These are phyloP conservation scores for Lachancea lanzarotensis DNA, from an alignment of 805 yeast species.

Conservation along the genomic window DNA sequence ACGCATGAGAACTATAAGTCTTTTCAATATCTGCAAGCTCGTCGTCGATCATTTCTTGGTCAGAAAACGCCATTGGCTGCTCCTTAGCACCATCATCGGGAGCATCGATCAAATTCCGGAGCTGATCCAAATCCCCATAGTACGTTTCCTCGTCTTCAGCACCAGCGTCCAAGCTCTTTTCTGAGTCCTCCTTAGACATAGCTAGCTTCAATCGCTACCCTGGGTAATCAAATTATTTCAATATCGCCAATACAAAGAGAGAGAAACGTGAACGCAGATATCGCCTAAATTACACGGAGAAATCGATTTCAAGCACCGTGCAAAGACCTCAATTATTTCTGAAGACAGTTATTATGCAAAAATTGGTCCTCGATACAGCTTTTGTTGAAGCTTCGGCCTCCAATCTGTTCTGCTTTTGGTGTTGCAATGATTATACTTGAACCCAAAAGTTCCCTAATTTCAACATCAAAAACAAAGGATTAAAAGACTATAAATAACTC, in stretches of 20 bases:
- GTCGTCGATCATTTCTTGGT: constrained; percentile 9
- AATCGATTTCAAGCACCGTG: too few species aligned
- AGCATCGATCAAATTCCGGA: constrained; percentile 17
- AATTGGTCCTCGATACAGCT: too few species aligned
- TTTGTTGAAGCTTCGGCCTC: too few species aligned
- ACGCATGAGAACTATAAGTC: constrained; percentile 12
- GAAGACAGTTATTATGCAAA: too few species aligned
- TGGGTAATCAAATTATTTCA: too few species aligned
- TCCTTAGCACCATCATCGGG: constrained; percentile 6
- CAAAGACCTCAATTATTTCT: too few species aligned
- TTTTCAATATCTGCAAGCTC: constrained; percentile 7
- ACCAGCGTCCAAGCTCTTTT: constrained; percentile 1
- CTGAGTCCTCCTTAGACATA: not conserved
- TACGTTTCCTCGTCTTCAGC: constrained; percentile 23
- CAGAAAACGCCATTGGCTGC: constrained; percentile 4
- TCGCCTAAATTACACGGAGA: too few species aligned
- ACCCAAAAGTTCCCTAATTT: not conserved
- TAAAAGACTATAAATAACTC: not conserved
- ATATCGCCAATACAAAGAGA: too few species aligned
- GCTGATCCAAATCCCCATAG: constrained; percentile 32
- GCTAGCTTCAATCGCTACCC: too few species aligned
- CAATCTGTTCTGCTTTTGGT: too few species aligned
- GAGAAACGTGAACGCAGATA: too few species aligned
- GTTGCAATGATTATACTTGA: not conserved
- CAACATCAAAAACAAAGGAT: not conserved